Base-by-base conservation (phyloP, 352 stramenopile genomes). In the Globisporangium spiculum region DNA sequence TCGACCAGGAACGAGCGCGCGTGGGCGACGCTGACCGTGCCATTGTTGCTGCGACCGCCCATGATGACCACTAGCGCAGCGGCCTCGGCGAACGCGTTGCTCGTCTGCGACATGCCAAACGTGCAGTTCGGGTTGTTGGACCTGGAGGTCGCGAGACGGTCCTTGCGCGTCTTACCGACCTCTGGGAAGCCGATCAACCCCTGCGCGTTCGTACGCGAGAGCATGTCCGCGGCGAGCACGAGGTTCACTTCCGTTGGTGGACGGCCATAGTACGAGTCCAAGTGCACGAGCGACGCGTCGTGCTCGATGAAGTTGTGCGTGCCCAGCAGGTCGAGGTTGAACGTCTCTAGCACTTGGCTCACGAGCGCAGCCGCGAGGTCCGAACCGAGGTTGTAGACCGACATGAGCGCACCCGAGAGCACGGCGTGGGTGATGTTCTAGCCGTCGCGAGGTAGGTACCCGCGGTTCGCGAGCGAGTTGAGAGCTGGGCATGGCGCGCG, bases 261-360 rank as follows among this genome's bases (percentile, higher is more conserved):
- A 0, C 70, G 63, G 18, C 72, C 78, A 20, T 77, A 78, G 71
- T 81, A 86, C 32, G 71, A 70, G 69, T 89, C 82, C 50, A 70
- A 65, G 71, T 86, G 82, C 10, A 81, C 66, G 32, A 90, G 76
- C 48, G 82, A 90, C n/a, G n/a, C n/a, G n/a, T n/a, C n/a, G n/a
- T n/a, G n/a, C n/a, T n/a, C n/a, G n/a, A n/a, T n/a, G n/a, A 74
- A 61, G 65, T 84, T 79, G 75, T 90, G 80, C 0, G 56, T 64
- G 60, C 62, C 56, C n/a, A 81, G 70, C 8, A 62, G 24, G 64
- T 65, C 53, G 24, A 81, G 58, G 46, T 30, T 52, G 38, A 68
- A 32, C 16, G 69, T 50, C 5, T 60, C 27, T 0, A 63, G 70
- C 10, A 74, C 27, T 18, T 50, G 46, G 32, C 24, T 58, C 14